Conservation (phyloP, 768 basidiomycete genomes). For the Hygrocybe punicea region DNA sequence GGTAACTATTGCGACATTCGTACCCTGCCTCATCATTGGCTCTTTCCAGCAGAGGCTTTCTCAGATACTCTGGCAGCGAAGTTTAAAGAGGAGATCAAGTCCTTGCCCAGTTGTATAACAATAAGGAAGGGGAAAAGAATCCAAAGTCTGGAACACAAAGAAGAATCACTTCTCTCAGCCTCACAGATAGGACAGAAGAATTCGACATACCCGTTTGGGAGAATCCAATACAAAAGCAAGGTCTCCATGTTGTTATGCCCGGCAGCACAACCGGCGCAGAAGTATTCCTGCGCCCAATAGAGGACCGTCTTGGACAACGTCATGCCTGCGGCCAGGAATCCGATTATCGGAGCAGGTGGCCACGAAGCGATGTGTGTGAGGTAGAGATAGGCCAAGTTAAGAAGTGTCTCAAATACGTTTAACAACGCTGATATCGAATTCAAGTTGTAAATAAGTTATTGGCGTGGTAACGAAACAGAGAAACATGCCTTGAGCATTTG, state of each 20-base stretch:
- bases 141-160: conserved; percentile 56
- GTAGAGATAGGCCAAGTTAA: conserved; percentile 76
- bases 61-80: conserved; percentile 20
- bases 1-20: no score
- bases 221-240: conserved; percentile 60
- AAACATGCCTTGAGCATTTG: conserved; percentile 76
- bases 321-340: conserved; percentile 69
- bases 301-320: conserved; percentile 82
- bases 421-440: conserved; percentile 53
- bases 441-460: neutral
- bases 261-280: conserved; percentile 63
- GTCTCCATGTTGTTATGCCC: conserved; percentile 65
- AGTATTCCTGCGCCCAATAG: conserved; percentile 81
- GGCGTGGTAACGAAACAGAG: neutral
- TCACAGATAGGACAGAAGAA: neutral
- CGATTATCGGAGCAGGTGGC: conserved; percentile 68
- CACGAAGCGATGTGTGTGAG: conserved; percentile 59
- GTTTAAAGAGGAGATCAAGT: conserved; percentile 49
- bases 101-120: conserved; percentile 55
- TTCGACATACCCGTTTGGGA: conserved; percentile 73
- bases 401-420: conserved; percentile 73
- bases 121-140: conserved; percentile 66
- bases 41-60: conserved; percentile 15
- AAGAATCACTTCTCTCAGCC: neutral
- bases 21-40: no score